Base-by-base conservation (phyloP, 1,139 yeast genomes). In the Nakaseomyces sp. region DNA sequence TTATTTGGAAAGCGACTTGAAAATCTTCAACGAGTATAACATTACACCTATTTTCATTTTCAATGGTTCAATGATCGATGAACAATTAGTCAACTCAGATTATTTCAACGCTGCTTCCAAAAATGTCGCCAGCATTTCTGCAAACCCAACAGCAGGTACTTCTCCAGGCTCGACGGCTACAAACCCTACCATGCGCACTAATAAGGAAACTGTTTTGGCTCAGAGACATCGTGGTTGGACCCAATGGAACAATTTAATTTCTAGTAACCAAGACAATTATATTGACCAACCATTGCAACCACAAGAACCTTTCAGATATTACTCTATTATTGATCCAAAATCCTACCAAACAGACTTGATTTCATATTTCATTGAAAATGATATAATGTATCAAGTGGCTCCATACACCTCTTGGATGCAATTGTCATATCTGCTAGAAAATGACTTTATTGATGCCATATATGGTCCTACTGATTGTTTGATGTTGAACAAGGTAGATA, bases 361-460 rank as follows among this genome's bases (percentile, higher is more conserved):
- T 48, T 66, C 71, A 32, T 73, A 76, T 48, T 75, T 91, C 49
- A 71, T 73, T 41, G 75, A 72, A 20, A 69, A 73, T 44, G 74
- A 70, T 3, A 68, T 86, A 22, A 83, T 80, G 50, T 89, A 76
- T 58, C 64, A 87, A 48, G 76, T 88, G 15, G 83, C 95, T 26
- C 98, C 98, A 1, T 88, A 81, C 58, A 74, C 80, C 45, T 78
- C 96, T 0, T 79, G 88, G 61, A 77, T 84, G 44, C 97, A 91
- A 64, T 70, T 91, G 54, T 77, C 86, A 8, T 87, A 86, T 56
- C 67, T 89, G 55, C 69, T 74, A 50, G 71, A 67, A 41, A 59
- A 65, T 24, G 71, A 68, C 2, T 64, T 72, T 36, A 75, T 89
- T 45, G 94, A 89, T 62, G 79, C 85, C 1, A 76, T 89, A 31